Evolutionary conservation across 129 eudicot genomes (phyloP).

Genomic region (Smallanthus sonchifolius): DNA sequence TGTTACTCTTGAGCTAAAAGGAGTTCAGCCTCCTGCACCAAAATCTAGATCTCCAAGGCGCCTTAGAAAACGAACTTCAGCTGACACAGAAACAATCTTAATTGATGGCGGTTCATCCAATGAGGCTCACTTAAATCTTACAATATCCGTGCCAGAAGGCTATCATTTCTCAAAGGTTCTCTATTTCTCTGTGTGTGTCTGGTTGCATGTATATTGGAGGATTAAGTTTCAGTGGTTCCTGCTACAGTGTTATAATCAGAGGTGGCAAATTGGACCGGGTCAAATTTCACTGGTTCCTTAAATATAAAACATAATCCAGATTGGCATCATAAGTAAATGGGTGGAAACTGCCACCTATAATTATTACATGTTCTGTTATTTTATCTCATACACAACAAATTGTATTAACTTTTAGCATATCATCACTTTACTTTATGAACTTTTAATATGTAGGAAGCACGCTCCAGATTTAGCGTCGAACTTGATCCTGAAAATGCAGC

Average conservation of each 20-base stretch:
- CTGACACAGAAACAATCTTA: constrained; percentile 55
- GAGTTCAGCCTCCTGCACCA: constrained; percentile 74
- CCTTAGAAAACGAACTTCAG: constrained; percentile 69
- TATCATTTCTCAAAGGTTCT: constrained; percentile 94
- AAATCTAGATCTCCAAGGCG: constrained; percentile 67
- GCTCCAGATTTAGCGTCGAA: constrained; percentile 74
- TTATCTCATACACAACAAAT: not conserved
- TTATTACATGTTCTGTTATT: not conserved
- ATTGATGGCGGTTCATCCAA: constrained; percentile 71
- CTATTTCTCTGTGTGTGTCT: not conserved
- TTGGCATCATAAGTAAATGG: not conserved
- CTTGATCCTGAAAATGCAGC: constrained; percentile 79
- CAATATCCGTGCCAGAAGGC: constrained; percentile 78
- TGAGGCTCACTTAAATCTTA: constrained; percentile 58
- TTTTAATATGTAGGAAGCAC: constrained; percentile 73
- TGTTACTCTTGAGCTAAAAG: constrained; percentile 80
- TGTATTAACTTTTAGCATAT: not conserved
- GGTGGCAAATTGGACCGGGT: not conserved
- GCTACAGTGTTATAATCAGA: not conserved
- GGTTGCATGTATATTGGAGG: not conserved
- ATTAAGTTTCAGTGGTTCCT: not conserved
- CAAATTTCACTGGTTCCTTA: not conserved
- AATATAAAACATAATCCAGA: not conserved
- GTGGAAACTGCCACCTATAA: not conserved
- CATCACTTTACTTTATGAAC: constrained; percentile 1